A percentile compares a stretch with the other conserved stretches of the same genome.
Conservation (phyloP, 2,329 filamentous ascomycete genomes). For the Venturiaceae sp. region DNA sequence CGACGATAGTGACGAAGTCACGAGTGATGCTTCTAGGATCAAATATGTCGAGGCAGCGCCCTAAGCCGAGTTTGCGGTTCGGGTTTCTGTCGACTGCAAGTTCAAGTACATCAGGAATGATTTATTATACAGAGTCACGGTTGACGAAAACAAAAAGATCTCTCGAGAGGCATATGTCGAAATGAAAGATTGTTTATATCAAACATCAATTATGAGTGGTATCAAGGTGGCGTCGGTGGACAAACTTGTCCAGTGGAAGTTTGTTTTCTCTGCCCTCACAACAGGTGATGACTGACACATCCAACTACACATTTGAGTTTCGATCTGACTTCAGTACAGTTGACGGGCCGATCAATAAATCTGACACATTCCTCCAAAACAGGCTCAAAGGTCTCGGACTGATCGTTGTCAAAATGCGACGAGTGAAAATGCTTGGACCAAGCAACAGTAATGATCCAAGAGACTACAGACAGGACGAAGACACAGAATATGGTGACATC, state of each 20-base stretch:
- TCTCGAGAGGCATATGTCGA: background rate
- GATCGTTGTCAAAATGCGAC: background rate
- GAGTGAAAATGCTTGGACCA: background rate
- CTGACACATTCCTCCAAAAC: background rate
- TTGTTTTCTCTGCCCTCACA: background rate
- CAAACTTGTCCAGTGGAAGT: background rate
- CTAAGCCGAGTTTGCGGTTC: slow-evolving; percentile 16
- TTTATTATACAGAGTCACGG: slow-evolving; percentile 1
- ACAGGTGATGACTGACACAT: too few species aligned
- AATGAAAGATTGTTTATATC: background rate
- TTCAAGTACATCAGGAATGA: slow-evolving; percentile 9
- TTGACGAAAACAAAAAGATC: background rate
- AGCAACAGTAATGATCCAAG: too few species aligned
- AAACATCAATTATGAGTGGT: slow-evolving; percentile 14
- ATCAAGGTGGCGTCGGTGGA: background rate
- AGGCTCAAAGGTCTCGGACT: background rate
- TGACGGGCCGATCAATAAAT: background rate
- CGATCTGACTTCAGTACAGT: background rate
- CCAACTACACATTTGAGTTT: too few species aligned
- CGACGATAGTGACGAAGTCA: background rate
- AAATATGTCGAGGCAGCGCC: slow-evolving; percentile 23
- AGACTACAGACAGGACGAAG: background rate
- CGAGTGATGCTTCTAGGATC: slow-evolving; percentile 7
- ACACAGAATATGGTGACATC: background rate
- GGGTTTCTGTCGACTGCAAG: slow-evolving; percentile 6